phyloP scores from a whole-genome alignment of 148 eudicot species.

The Arctostaphylos glauca region DNA sequence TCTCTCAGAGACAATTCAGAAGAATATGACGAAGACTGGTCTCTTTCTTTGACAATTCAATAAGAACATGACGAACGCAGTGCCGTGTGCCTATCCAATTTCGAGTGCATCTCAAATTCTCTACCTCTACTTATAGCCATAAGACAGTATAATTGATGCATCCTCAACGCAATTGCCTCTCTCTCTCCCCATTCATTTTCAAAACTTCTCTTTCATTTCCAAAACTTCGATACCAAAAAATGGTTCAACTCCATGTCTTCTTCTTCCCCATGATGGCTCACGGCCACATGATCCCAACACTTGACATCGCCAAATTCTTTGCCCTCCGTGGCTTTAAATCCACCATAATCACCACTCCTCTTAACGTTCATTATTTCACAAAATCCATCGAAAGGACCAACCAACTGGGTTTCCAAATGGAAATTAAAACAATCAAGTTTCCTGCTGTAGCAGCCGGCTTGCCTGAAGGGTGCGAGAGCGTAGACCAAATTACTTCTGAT shows the following conservation, averaged over 20 bases:
- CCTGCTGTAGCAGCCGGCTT: conserved; percentile 37
- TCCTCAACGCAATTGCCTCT: too few relatives aligned
- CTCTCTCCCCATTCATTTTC: too few relatives aligned
- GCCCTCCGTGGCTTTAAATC: conserved; percentile 37
- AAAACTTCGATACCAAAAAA: not conserved
- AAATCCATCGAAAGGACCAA: conserved; percentile 15
- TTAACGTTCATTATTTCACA: conserved; percentile 28
- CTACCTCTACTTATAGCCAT: too few relatives aligned
- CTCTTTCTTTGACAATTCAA: too few relatives aligned
- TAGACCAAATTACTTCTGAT: conserved; percentile 28
- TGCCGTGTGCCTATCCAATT: too few relatives aligned
- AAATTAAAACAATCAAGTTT: conserved; percentile 28
- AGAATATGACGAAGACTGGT: too few relatives aligned
- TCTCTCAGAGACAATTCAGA: too few relatives aligned
- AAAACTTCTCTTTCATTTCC: not conserved
- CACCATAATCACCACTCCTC: conserved; percentile 54
- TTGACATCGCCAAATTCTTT: conserved; percentile 52
- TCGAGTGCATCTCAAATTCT: too few relatives aligned
- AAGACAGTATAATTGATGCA: too few relatives aligned
- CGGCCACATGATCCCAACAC: conserved; percentile 61
- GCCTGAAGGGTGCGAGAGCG: conserved; percentile 37
- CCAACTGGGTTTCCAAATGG: conserved; percentile 1
- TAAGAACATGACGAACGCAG: too few relatives aligned
- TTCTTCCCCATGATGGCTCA: conserved; percentile 47
- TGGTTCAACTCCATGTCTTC: conserved; percentile 36